phyloP scores from a whole-genome alignment of 768 basidiomycete species.

The Suillus bovinus region DNA sequence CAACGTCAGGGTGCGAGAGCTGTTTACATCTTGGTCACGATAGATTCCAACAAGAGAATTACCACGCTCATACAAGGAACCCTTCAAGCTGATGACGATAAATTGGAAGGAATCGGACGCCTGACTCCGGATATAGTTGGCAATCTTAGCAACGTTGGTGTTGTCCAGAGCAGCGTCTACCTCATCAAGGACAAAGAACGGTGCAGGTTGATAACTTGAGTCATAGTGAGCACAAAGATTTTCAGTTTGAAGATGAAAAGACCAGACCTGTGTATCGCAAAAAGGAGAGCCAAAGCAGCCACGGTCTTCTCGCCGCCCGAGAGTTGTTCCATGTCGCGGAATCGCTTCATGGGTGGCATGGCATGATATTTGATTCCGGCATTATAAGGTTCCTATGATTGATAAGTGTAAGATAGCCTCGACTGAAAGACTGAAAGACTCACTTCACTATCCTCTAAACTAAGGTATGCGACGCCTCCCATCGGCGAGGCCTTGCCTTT shows the following conservation, averaged over 20 bases:
- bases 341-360: conserved; percentile 99
- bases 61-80: conserved; percentile 87
- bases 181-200: conserved; percentile 98
- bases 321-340: conserved; percentile 98
- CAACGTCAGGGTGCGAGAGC: conserved; percentile 87
- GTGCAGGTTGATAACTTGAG: conserved; percentile 88
- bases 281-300: conserved; percentile 92
- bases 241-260: neutral
- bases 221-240: conserved; percentile 1
- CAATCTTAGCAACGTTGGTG: conserved; percentile 96
- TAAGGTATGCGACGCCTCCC: conserved; percentile 96
- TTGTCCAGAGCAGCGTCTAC: conserved; percentile 98
- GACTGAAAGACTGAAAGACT: conserved; percentile 33
- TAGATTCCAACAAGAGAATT: conserved; percentile 92
- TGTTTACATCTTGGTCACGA: conserved; percentile 91
- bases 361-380: conserved; percentile 98
- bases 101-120: conserved; percentile 90
- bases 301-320: conserved; percentile 99
- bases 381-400: conserved; percentile 71
- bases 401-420: neutral
- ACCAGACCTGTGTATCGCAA: conserved; percentile 89
- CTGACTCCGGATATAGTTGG: conserved; percentile 87
- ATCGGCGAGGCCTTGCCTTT: conserved; percentile 92
- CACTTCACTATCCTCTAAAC: conserved; percentile 94
- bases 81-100: conserved; percentile 96